phyloP scores from a whole-genome alignment of 2,329 filamentous ascomycete genomes.

The Pestalotiopsis sp. region DNA sequence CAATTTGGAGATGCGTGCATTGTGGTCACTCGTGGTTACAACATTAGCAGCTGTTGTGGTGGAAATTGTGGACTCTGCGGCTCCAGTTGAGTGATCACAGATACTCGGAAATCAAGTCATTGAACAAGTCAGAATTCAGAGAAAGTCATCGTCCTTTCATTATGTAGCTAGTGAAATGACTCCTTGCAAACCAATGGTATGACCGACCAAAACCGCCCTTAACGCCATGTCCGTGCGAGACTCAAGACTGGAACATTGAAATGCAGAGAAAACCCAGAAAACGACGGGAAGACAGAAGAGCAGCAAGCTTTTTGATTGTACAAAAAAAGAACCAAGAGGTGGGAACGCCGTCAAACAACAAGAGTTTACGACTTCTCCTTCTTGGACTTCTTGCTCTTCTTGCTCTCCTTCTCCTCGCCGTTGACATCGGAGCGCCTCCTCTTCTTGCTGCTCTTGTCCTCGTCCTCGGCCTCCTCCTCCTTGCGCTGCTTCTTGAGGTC shows the following conservation, averaged over 20 bases:
- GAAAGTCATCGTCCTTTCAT: slow-evolving; percentile 5
- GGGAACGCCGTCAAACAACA: slow-evolving; percentile 28
- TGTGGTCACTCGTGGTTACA: too few relatives aligned
- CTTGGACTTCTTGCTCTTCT: slow-evolving; percentile 71
- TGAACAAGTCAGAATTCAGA: neutral
- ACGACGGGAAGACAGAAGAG: neutral
- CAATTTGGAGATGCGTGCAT: too few relatives aligned
- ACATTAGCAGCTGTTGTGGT: too few relatives aligned
- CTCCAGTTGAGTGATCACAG: too few relatives aligned
- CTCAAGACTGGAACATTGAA: neutral
- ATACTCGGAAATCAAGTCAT: too few relatives aligned
- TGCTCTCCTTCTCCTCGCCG: slow-evolving; percentile 50
- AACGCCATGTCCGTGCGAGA: slow-evolving; percentile 10
- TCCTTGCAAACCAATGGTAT: slow-evolving; percentile 11
- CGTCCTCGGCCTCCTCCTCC: slow-evolving; percentile 48
- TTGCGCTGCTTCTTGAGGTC: slow-evolving; percentile 74
- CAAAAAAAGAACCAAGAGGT: slow-evolving; percentile 26
- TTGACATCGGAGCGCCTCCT: slow-evolving; percentile 59
- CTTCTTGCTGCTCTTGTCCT: slow-evolving; percentile 59
- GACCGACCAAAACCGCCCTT: slow-evolving; percentile 5
- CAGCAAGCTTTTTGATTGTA: slow-evolving; percentile 1
- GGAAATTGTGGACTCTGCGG: too few relatives aligned
- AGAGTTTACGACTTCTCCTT: slow-evolving; percentile 60
- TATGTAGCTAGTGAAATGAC: slow-evolving; percentile 5
- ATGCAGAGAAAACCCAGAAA: neutral